Evolutionary conservation across 2,329 filamentous ascomycete genomes (phyloP).

Genomic region (Colletotrichum caudatum): DNA sequence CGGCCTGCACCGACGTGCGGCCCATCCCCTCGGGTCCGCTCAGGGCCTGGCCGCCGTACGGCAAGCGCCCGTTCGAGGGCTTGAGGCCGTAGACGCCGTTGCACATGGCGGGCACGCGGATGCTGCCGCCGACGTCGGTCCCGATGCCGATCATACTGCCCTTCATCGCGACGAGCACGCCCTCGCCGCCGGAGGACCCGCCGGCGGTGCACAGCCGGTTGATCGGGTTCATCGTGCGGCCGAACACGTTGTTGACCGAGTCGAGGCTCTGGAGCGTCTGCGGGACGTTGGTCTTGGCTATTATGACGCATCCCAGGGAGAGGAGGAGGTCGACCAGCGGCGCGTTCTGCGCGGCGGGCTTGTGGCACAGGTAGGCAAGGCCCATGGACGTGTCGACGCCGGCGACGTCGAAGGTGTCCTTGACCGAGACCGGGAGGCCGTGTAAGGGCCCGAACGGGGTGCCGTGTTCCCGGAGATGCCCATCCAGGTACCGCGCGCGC

Average conservation of each 20-base stretch:
- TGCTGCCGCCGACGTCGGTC: slow-evolving; percentile 38
- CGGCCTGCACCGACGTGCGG: slow-evolving; percentile 32
- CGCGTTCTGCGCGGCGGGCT: slow-evolving; percentile 48
- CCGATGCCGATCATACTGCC: slow-evolving; percentile 34
- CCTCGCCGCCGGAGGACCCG: slow-evolving; percentile 38
- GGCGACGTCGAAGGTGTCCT: slow-evolving; percentile 57
- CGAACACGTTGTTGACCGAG: slow-evolving; percentile 38
- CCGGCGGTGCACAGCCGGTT: slow-evolving; percentile 33
- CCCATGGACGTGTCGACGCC: slow-evolving; percentile 62
- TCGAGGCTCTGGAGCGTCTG: slow-evolving; percentile 45
- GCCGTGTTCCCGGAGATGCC: slow-evolving; percentile 55
- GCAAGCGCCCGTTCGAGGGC: slow-evolving; percentile 29
- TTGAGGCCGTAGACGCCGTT: slow-evolving; percentile 39
- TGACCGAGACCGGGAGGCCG: slow-evolving; percentile 68
- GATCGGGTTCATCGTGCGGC: slow-evolving; percentile 36
- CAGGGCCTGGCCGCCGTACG: slow-evolving; percentile 22
- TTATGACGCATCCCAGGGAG: slow-evolving; percentile 46
- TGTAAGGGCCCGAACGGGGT: slow-evolving; percentile 69
- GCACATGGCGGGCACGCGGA: slow-evolving; percentile 37
- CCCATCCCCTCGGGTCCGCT: slow-evolving; percentile 26
- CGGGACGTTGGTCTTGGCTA: slow-evolving; percentile 45
- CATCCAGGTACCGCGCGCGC: slow-evolving; percentile 62
- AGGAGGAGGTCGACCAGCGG: slow-evolving; percentile 48
- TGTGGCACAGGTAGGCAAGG: slow-evolving; percentile 49
- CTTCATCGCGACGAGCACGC: slow-evolving; percentile 28